A percentile compares a stretch with the other conserved stretches of the same genome.
phyloP scores from a whole-genome alignment of 352 stramenopile genomes.

The Phytophthora fragariaefolia region DNA sequence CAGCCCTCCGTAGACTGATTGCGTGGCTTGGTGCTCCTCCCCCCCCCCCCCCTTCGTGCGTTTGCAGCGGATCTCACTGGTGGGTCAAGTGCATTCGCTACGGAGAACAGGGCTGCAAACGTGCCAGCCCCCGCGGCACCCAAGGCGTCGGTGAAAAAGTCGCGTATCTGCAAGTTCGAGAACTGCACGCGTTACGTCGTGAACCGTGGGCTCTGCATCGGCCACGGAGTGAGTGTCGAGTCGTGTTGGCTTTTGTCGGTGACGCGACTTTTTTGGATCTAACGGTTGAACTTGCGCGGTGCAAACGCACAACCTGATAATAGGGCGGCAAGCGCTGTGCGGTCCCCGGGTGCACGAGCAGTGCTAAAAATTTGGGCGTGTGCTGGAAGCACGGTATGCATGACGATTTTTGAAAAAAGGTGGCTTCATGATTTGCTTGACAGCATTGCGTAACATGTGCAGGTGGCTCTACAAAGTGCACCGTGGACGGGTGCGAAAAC shows the following conservation, averaged over 20 bases:
- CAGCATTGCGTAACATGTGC: conserved; percentile 30
- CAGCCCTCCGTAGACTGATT: conserved; percentile 32
- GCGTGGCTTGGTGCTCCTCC: conserved; percentile 18
- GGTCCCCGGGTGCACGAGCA: conserved; percentile 68
- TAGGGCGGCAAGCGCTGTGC: conserved; percentile 77
- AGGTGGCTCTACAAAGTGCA: conserved; percentile 81
- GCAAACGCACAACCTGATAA: conserved; percentile 36
- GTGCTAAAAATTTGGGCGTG: conserved; percentile 76
- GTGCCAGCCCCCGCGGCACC: conserved; percentile 18
- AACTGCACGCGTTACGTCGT: conserved; percentile 80
- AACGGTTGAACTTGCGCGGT: conserved; percentile 21
- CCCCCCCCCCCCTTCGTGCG: conserved; percentile 21
- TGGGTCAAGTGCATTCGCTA: conserved; percentile 14
- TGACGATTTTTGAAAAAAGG: conserved; percentile 39
- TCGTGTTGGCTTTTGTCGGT: not conserved
- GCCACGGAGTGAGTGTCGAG: conserved; percentile 61
- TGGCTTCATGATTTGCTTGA: conserved; percentile 48
- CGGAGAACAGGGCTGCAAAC: conserved; percentile 37
- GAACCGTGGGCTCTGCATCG: conserved; percentile 78
- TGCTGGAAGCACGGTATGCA: conserved; percentile 80
- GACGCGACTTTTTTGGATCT: conserved; percentile 15
- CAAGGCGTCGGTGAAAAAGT: conserved; percentile 58
- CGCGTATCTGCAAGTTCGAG: conserved; percentile 79
- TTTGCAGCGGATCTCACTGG: conserved; percentile 35
- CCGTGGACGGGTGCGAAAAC: conserved; percentile 66